Base-by-base conservation (phyloP, 2,329 filamentous ascomycete species). In the Graphium sp. region DNA sequence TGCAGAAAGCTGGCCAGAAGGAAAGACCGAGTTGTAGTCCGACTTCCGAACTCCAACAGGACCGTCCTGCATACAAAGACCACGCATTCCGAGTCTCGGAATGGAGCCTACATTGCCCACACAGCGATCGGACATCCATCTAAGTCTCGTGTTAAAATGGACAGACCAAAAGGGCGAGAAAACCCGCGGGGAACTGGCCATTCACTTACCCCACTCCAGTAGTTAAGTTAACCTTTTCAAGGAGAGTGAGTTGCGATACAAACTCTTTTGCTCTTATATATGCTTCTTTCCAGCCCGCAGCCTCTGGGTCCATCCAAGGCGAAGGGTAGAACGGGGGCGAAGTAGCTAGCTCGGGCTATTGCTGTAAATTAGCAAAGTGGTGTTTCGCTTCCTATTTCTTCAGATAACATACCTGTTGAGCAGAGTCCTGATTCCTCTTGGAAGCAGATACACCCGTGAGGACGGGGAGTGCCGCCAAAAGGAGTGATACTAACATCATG, bases 181-280 rank as follows among this genome's bases (percentile, higher is more conserved):
- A 7, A 5, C 13, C 24, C 14, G 10, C 4, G 6, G 4, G 2
- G 16, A 11, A 19, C 6, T 14, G 4, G 15, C 5, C 7, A 16
- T 16, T n/a, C 13, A 55, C 72, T 49, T 55, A 87, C 68, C 84
- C 84, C 37, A 78, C 69, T 49, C 87, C 87, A 1, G 85, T 94
- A 3, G 87, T 95, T 37, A 98, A 50, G 50, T 95, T 95, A 51
- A 95, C 83, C 57, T 93, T 94, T 50, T 94, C 85, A 8, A 73
- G 46, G 20, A 93, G 61, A 1, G 83, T 92, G 52, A 93, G 55
- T 46, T 84, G 73, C 7, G 76, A 77, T 25, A 94, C 83, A 42
- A 93, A 87, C 3, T 62, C 68, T 39, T 68, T 71, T 2, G 85
- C 85, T 49, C 78, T 74, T 13, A 53, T 56, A 40, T 92, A 85